Evolutionary conservation across 2,329 filamentous ascomycete species (phyloP).

Genomic region (Colletotrichum melonis): DNA sequence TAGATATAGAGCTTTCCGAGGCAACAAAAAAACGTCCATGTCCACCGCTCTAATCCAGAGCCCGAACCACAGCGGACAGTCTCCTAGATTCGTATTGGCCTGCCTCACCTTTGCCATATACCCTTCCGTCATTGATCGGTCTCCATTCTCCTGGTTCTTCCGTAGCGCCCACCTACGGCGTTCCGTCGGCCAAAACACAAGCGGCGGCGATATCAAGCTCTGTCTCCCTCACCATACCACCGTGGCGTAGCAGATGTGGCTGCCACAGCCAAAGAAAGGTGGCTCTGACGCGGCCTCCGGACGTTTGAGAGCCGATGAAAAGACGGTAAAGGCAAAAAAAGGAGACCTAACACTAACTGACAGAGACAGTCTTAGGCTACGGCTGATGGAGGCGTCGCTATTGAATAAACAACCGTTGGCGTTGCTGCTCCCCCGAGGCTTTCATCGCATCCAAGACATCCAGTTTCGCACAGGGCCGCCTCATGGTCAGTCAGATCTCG

Average conservation of each 20-base stretch:
- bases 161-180: constrained; percentile 1
- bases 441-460: constrained; percentile 1
- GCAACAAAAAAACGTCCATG: not conserved
- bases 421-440: constrained; percentile 7
- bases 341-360: not conserved
- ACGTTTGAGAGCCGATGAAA: not conserved
- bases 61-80: not conserved
- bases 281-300: not conserved
- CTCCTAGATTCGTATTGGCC: not conserved
- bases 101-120: not conserved
- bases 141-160: not conserved
- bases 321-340: not conserved
- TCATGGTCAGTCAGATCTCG: constrained; percentile 5
- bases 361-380: constrained; percentile 1
- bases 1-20: not conserved
- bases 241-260: not conserved
- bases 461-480: constrained; percentile 26
- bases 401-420: constrained; percentile 22
- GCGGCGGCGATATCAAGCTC: constrained; percentile 3
- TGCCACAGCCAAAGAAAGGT: not conserved
- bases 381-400: constrained; percentile 4
- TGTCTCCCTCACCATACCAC: not conserved
- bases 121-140: not conserved
- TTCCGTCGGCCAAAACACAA: not conserved
- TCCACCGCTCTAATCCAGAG: not conserved